These are phyloP conservation scores for Hemileia vastatrix DNA, from an alignment of 1,284 basidiomycete genomes.

Conservation along the genomic window DNA sequence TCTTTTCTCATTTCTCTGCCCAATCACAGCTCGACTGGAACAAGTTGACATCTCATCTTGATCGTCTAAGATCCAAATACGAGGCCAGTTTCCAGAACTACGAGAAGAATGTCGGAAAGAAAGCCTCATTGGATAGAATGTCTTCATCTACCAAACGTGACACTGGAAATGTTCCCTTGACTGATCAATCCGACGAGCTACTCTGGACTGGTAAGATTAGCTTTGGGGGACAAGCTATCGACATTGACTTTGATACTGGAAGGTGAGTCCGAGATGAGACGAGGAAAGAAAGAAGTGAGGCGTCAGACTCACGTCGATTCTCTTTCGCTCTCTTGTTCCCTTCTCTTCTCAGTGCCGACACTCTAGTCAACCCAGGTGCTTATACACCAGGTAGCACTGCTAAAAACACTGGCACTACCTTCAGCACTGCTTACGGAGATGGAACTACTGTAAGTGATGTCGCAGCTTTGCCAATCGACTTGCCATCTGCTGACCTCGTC, in stretches of 20 bases:
- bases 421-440: conserved; percentile 38
- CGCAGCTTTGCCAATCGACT: no score
- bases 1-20: neutral
- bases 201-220: conserved; percentile 39
- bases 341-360: conserved; percentile 26
- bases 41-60: conserved; percentile 32
- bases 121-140: conserved; percentile 24
- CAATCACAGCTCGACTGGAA: conserved; percentile 26
- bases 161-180: conserved; percentile 33
- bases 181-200: conserved; percentile 29
- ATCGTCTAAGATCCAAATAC: conserved; percentile 31
- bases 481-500: no score
- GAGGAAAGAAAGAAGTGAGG: neutral
- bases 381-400: conserved; percentile 32
- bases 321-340: neutral
- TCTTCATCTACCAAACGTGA: conserved; percentile 10
- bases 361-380: conserved; percentile 35
- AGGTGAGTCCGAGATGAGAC: neutral
- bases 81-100: conserved; percentile 28
- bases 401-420: conserved; percentile 31
- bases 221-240: conserved; percentile 30
- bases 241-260: conserved; percentile 4
- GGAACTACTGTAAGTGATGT: conserved; percentile 29
- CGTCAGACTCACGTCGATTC: neutral
- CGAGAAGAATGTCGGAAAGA: conserved; percentile 35